These are phyloP conservation scores for Penicillium sp. DNA, from an alignment of 2,329 filamentous ascomycete genomes.

Conservation along the genomic window DNA sequence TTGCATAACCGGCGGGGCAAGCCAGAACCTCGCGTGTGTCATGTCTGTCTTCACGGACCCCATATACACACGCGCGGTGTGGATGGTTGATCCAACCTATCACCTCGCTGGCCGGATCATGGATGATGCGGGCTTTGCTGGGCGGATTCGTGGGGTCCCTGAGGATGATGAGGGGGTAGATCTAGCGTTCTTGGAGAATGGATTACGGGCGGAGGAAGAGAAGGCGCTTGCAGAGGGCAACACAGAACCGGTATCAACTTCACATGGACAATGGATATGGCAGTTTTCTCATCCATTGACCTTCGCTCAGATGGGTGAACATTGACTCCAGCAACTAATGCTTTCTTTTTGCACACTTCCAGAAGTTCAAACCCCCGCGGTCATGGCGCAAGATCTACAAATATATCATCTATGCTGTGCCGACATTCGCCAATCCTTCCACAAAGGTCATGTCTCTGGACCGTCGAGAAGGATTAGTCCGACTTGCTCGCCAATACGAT, in stretches of 20 bases:
- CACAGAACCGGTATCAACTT: constrained; percentile 44
- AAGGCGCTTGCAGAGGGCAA: constrained; percentile 42
- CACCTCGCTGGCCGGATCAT: constrained; percentile 85
- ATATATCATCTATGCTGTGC: constrained; percentile 85
- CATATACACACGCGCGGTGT: constrained; percentile 70
- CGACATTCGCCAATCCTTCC: constrained; percentile 86
- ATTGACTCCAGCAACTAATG: constrained; percentile 1
- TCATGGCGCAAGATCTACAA: constrained; percentile 76
- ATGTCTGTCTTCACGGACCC: constrained; percentile 81
- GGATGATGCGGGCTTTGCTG: constrained; percentile 73
- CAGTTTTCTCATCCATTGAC: not conserved
- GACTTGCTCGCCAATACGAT: constrained; percentile 75
- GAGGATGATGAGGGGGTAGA: constrained; percentile 80
- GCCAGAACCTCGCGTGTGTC: constrained; percentile 76
- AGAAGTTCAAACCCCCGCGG: constrained; percentile 60
- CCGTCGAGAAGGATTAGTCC: constrained; percentile 68
- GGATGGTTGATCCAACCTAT: constrained; percentile 81
- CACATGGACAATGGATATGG: not conserved
- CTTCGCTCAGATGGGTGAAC: not conserved
- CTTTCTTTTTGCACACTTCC: constrained; percentile 5
- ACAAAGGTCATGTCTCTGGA: constrained; percentile 75
- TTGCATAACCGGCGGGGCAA: constrained; percentile 81
- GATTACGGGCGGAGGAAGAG: constrained; percentile 54
- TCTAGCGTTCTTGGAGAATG: constrained; percentile 58
- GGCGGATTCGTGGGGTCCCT: constrained; percentile 66